Evolutionary conservation across 2,329 filamentous ascomycete genomes (phyloP), one percentile per base, ranked within the genome.

Genomic region (Aspergillus ochraceus): DNA sequence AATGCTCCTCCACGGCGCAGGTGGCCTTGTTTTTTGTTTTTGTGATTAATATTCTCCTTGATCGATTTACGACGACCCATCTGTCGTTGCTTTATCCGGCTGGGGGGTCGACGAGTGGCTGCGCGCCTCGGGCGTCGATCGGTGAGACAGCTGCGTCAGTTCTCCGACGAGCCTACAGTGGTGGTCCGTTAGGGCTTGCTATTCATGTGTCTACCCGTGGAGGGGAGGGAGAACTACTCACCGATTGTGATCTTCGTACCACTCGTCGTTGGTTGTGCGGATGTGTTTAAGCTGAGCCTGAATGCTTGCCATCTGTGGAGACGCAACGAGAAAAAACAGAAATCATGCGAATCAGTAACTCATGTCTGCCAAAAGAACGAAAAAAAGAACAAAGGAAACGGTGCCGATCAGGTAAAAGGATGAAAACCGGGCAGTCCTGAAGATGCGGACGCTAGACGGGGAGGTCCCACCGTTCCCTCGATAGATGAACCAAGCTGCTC

Each of bases 381-480:
- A n/a, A 39, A n/a, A 8, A 42, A 14, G 30, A 14, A 17, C 52
- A 60, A 59, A 61, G 61, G 64, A 65, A 68, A 68, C 59, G 64
- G 61, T 64, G 60, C 60, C 63, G 49, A 60, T 74, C 67, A 71
- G 61, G 64, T 66, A 61, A 71, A 73, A 57, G 68, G 68, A 64
- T 70, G 68, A 61, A 70, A 72, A 64, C 64, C 57, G 60, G 68
- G 70, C 60, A 74, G 64, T 61, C 68, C 64, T 52, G 45, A 45
- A 46, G 65, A 69, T 60, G 63, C 68, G 56, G 69, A 68, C 61
- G 68, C 68, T 62, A 75, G 73, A 75, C 71, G 74, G 74, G 76
- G 76, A 70, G 70, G 63, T 72, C 77, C 76, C 77, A 79, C 77
- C 77, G 76, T 79, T 78, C 77, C 76, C 74, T 77, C 73, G 70